Evolutionary conservation across 805 yeast species (phyloP), one percentile per base, ranked within the genome.

Genomic region (Tetrapisispora iriomotensis): DNA sequence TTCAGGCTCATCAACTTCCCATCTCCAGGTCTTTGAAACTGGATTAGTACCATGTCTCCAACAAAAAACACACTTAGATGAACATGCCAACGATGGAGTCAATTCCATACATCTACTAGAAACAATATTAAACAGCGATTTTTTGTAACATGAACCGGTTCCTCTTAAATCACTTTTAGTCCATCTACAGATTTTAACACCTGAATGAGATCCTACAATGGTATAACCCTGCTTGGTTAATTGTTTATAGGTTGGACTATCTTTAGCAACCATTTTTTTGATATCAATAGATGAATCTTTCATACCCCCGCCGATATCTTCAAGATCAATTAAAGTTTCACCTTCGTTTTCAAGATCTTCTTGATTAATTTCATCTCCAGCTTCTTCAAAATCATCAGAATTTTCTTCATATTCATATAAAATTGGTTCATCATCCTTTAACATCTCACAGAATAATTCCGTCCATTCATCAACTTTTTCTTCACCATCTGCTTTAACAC

Each of bases 41-140:
- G 96, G 96, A 54, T 87, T 88, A 2, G 96, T 87, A 36, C 96
- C 96, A 61, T 87, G 96, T 58, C 96, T 74, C 96, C 96, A 87
- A 64, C 96, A 87, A 56, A 87, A 87, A 4, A 88, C 96, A 71
- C 96, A 87, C 59, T 87, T 87, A 57, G 87, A 87, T 5, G 96
- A 85, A 61, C 96, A 87, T 7, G 95, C 90, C 43, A 87, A 67
- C 1, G 94, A 81, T 1, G 96, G 96, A 0, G 96, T 87, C 2
- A 96, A 77, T 58, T 87, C 96, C 96, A 87, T 87, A 63, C 96
- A 87, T 41, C 90, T 66, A 63, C 90, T 96, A 2, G 94, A 82
- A 44, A 72, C 76, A 50, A 87, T 87, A 19, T 96, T 96, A 58
- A 88, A 87, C 51, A 87, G 81, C 8, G 96, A 94, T 62, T 74